Conservation (phyloP, 1,284 basidiomycete genomes). For the Pseudozyma flocculosa region DNA sequence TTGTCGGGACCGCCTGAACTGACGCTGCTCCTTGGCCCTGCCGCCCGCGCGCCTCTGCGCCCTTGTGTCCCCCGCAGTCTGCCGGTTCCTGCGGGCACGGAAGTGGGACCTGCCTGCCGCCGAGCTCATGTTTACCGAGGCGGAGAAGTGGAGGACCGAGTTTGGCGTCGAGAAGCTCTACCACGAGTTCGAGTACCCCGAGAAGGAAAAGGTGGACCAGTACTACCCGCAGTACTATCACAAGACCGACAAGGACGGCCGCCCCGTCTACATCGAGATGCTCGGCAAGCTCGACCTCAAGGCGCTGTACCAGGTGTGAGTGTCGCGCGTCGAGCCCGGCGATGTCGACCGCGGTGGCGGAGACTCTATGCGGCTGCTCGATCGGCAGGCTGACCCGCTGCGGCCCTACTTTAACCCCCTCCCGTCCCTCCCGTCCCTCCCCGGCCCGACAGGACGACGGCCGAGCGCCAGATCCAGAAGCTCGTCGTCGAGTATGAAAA, state of each 20-base stretch:
- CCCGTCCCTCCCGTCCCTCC: too few species aligned
- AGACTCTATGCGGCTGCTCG: too few species aligned
- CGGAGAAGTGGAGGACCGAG: constrained; percentile 88
- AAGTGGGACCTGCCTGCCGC: constrained; percentile 83
- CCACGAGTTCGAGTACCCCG: constrained; percentile 82
- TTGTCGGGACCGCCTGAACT: too few species aligned
- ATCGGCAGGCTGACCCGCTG: too few species aligned
- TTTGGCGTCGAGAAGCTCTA: constrained; percentile 85
- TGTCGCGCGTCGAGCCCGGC: too few species aligned
- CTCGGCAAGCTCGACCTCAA: constrained; percentile 86
- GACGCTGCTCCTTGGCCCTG: too few species aligned
- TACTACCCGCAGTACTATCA: constrained; percentile 95
- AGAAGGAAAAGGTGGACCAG: constrained; percentile 80
- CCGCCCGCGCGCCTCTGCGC: too few species aligned
- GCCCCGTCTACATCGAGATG: constrained; percentile 91
- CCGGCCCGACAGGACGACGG: constrained; percentile 69
- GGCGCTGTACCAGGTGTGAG: constrained; percentile 61
- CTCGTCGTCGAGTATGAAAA: constrained; percentile 94
- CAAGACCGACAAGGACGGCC: constrained; percentile 94
- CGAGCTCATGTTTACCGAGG: constrained; percentile 78
- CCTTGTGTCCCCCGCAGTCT: too few species aligned
- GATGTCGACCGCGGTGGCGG: too few species aligned
- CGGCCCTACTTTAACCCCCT: too few species aligned
- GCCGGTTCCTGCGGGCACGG: constrained; percentile 79
- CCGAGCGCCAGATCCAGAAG: constrained; percentile 83